Conservation (phyloP, 2,329 filamentous ascomycete genomes). For the Phymatotrichopsis omnivora region DNA sequence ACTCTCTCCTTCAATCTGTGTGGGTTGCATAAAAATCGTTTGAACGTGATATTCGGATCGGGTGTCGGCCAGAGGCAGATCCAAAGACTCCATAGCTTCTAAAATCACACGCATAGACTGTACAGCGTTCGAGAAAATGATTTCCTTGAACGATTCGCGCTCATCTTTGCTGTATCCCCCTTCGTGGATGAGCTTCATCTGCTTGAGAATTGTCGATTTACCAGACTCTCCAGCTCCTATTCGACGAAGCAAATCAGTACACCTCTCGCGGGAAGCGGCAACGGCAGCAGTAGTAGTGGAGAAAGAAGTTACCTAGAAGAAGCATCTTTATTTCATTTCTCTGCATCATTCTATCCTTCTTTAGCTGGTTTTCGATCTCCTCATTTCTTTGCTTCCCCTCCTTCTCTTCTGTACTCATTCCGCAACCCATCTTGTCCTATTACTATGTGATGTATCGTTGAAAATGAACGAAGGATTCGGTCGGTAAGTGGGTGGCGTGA, state of each 20-base stretch:
- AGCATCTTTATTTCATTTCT: constrained; percentile 99
- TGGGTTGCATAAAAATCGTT: constrained; percentile 97
- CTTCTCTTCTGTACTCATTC: constrained; percentile 99
- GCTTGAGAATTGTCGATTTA: constrained; percentile 89
- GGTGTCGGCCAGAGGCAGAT: constrained; percentile 78
- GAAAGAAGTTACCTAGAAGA: constrained; percentile 69
- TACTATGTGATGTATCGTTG: constrained; percentile 1
- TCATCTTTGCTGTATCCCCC: constrained; percentile 88
- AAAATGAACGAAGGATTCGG: no score
- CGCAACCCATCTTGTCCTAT: constrained; percentile 83
- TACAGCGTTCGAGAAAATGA: constrained; percentile 61
- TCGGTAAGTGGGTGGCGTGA: no score
- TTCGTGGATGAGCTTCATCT: constrained; percentile 99
- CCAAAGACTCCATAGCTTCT: constrained; percentile 58
- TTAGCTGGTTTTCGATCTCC: constrained; percentile 99
- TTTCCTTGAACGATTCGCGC: constrained; percentile 59
- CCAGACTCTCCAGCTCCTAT: constrained; percentile 93
- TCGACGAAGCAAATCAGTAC: background rate
- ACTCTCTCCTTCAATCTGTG: constrained; percentile 90
- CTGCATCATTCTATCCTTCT: constrained; percentile 97
- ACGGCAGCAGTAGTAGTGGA: no score
- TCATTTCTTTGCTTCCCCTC: constrained; percentile 99
- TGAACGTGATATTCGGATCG: constrained; percentile 95
- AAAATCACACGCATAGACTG: constrained; percentile 61
- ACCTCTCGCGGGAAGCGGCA: background rate